Conservation (phyloP, 257 asterid genomes). For the Fraxinus pennsylvanica region DNA sequence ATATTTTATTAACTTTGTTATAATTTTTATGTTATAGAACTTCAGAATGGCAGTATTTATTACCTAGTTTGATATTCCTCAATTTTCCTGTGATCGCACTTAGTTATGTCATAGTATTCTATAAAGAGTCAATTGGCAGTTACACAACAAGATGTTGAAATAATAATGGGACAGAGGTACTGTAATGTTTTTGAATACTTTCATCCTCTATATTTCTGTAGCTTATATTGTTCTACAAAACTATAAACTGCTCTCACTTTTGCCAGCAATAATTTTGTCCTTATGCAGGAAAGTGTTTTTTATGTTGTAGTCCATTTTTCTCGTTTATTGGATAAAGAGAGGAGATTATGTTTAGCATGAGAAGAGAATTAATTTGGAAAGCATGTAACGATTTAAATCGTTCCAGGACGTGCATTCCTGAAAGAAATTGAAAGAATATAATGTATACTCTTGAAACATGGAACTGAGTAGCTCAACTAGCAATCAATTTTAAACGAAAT, state of each 20-base stretch:
- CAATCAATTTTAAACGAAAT: not conserved
- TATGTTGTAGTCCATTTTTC: too few species aligned
- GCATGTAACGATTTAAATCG: too few species aligned
- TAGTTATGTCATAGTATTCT: not conserved
- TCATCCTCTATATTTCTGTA: not conserved
- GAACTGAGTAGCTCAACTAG: not conserved
- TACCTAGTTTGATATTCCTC: not conserved
- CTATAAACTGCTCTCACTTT: too few species aligned
- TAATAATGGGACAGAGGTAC: not conserved
- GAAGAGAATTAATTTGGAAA: too few species aligned
- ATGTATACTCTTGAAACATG: not conserved
- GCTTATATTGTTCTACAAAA: too few species aligned
- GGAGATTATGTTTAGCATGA: too few species aligned
- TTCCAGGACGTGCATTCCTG: too few species aligned
- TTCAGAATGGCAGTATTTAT: not conserved
- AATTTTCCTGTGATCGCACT: not conserved
- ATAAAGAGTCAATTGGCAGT: not conserved
- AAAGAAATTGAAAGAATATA: too few species aligned
- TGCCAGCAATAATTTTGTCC: too few species aligned
- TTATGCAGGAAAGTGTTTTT: too few species aligned
- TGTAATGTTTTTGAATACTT: not conserved
- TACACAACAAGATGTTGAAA: not conserved
- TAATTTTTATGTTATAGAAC: not conserved
- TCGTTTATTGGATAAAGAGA: too few species aligned
- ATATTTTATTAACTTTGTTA: not conserved